Evolutionary conservation across 2,329 filamentous ascomycete genomes (phyloP), one percentile per base, ranked within the genome.

Genomic region (Huntiella omanensis): DNA sequence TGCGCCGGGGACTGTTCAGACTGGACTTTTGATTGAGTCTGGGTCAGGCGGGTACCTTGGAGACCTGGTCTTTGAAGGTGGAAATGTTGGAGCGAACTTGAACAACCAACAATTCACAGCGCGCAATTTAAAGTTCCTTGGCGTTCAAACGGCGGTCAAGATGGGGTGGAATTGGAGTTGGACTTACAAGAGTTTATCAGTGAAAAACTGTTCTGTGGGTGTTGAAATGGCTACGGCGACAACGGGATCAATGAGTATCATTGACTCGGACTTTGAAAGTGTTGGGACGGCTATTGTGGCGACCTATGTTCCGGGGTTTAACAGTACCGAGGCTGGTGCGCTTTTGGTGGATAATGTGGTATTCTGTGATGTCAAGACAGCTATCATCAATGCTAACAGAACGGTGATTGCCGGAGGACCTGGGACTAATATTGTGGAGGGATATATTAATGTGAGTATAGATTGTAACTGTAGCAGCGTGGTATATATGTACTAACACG

Each of bases 111-210:
- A 84, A 56, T 84, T 81, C 57, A 82, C 77, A 11, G 75, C 76
- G 43, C 69, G 77, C 19, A 82, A 83, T 55, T 56, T 82, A 53
- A 75, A 69, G 16, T 80, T 84, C 60, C 72, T 71, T 54, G 66
- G 70, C 50, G 72, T 74, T 53, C 64, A 75, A 54, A 80, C 75
- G 8, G 81, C 76, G 40, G 75, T 84, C 49, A 71, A 70, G 57
- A 77, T 83, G 64, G 71, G 79, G 51, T 85, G 80, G 80, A 73
- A 80, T 58, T 85, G 80, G 81, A 71, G 75, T 1, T 85, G 78
- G 76, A 78, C 75, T 4, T 81, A 82, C 64, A 80, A 81, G 60
- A 74, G 71, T 16, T 57, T 82, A 15, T 64, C 60, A 19, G 72
- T 83, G 59, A 69, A 73, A 55, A 67, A 79, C 55, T 81, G 77